Conservation (phyloP, 768 basidiomycete genomes). For the Pholiota microspora region DNA sequence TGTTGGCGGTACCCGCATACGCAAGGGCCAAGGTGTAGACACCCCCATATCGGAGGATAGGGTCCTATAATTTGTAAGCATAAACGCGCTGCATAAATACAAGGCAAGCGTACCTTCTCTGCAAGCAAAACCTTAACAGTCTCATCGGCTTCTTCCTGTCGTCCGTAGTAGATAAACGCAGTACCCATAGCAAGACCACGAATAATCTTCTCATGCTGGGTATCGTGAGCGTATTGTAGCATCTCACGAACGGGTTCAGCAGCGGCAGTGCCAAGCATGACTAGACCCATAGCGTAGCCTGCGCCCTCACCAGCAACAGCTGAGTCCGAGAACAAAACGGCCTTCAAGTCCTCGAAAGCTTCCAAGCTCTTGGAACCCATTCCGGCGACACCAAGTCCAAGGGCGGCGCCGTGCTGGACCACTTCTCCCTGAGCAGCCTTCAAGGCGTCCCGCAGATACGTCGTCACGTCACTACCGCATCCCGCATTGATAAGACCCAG, state of each 20-base stretch:
- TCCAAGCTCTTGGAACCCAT: constrained; percentile 91
- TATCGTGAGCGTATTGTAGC: constrained; percentile 94
- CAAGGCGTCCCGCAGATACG: constrained; percentile 78
- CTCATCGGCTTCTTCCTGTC: constrained; percentile 89
- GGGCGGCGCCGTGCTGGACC: constrained; percentile 95
- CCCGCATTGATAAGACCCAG: constrained; percentile 94
- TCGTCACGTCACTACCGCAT: constrained; percentile 73
- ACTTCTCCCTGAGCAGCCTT: constrained; percentile 77
- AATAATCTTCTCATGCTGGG: constrained; percentile 99
- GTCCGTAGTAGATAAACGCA: constrained; percentile 89
- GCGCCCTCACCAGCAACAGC: constrained; percentile 95
- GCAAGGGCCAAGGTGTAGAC: constrained; percentile 96
- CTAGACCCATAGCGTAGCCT: constrained; percentile 96
- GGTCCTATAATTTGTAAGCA: constrained; percentile 58
- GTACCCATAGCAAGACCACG: constrained; percentile 91
- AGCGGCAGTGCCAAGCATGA: constrained; percentile 95
- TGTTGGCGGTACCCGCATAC: constrained; percentile 95
- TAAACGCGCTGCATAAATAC: neutral
- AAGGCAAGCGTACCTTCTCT: constrained; percentile 69
- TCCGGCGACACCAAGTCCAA: constrained; percentile 94
- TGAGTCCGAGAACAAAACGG: constrained; percentile 87
- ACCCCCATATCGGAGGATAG: constrained; percentile 95
- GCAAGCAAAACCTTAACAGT: constrained; percentile 73
- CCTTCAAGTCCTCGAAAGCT: constrained; percentile 90
- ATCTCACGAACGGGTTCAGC: constrained; percentile 85